A percentile compares a stretch with the other conserved stretches of the same genome.
Evolutionary conservation across 176 grass and related monocot genomes (phyloP).

Genomic region (Rhynchospora breviuscula): DNA sequence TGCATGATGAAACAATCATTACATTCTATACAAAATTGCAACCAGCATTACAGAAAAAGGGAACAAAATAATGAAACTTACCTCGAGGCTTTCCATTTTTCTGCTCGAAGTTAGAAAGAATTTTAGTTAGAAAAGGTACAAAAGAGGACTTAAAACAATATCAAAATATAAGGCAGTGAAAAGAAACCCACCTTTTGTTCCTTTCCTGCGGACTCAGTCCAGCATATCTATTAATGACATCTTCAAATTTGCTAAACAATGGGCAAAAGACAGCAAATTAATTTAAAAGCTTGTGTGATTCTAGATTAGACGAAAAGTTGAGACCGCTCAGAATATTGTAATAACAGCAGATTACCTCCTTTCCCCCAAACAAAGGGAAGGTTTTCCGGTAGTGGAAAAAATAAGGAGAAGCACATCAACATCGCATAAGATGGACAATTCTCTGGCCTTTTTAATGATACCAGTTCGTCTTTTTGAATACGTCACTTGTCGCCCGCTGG

Average conservation of each 20-base stretch:
- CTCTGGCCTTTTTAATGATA: constrained; percentile 38
- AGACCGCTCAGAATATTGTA: not conserved
- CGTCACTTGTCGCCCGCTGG: constrained; percentile 28
- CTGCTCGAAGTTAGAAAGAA: constrained; percentile 20
- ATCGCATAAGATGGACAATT: constrained; percentile 39
- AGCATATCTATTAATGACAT: constrained; percentile 31
- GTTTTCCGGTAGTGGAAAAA: constrained; percentile 33
- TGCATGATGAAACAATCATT: not conserved
- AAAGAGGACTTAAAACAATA: not conserved
- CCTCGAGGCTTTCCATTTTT: constrained; percentile 41
- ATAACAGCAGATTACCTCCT: constrained; percentile 9
- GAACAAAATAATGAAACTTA: constrained; percentile 15
- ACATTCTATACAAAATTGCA: too few species aligned
- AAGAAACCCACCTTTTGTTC: constrained; percentile 30
- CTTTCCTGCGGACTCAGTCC: constrained; percentile 37
- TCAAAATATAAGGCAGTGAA: not conserved
- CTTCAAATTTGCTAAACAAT: constrained; percentile 27
- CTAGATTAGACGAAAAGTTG: not conserved
- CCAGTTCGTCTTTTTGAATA: constrained; percentile 33
- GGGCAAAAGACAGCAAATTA: not conserved
- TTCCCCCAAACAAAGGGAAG: constrained; percentile 30
- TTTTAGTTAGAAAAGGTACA: not conserved
- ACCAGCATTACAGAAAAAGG: not conserved
- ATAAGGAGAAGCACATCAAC: constrained; percentile 39
- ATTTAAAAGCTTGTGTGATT: not conserved